These are phyloP conservation scores for Chrysosphaeria jannelii DNA, from an alignment of 2,329 filamentous ascomycete species.

Conservation along the genomic window DNA sequence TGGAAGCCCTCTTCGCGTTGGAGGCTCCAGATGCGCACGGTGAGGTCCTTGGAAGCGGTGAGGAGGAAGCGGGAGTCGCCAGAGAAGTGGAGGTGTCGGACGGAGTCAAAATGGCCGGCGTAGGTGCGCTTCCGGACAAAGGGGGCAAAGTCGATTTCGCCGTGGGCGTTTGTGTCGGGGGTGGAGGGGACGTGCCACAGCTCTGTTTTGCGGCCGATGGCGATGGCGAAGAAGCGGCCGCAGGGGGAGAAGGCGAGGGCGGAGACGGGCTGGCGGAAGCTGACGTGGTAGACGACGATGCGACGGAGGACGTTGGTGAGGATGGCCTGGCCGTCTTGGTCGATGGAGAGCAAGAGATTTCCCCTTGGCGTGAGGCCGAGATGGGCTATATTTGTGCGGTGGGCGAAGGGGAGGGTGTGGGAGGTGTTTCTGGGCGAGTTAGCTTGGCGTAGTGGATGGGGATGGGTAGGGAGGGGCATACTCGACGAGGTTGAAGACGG, in stretches of 20 bases:
- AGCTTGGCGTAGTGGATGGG: neutral
- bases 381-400: constrained; percentile 74
- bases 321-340: constrained; percentile 82
- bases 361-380: constrained; percentile 72
- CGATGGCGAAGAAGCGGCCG: constrained; percentile 71
- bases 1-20: constrained; percentile 64
- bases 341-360: constrained; percentile 74
- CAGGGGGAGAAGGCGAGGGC: constrained; percentile 76
- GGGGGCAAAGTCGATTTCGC: constrained; percentile 77
- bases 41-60: constrained; percentile 73
- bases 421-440: constrained; percentile 78
- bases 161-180: constrained; percentile 47
- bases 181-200: constrained; percentile 90
- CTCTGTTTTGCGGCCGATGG: constrained; percentile 62
- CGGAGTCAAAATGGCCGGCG: constrained; percentile 63
- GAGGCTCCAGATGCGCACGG: constrained; percentile 81
- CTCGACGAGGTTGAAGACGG: constrained; percentile 91
- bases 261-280: constrained; percentile 61
- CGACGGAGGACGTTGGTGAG: constrained; percentile 69
- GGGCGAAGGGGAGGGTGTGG: constrained; percentile 62
- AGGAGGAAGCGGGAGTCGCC: constrained; percentile 88
- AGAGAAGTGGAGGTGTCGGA: constrained; percentile 79
- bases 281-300: constrained; percentile 77
- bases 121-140: constrained; percentile 74
- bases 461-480: constrained; percentile 15